Base-by-base conservation (phyloP, 2,329 filamentous ascomycete species). In the Colletotrichum acutatum region DNA sequence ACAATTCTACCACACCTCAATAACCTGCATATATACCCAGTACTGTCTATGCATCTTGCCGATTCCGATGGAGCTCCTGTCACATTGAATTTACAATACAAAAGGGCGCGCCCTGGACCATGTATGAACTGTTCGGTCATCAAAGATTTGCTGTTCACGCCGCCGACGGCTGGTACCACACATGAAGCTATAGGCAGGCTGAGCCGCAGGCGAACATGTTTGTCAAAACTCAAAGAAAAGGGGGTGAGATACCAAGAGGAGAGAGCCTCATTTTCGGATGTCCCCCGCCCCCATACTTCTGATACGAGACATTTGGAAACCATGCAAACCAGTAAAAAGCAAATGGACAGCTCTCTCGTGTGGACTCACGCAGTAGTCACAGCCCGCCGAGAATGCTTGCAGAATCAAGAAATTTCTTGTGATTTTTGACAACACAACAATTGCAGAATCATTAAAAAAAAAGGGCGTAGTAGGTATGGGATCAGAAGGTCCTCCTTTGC, bases 381-480 rank as follows among this genome's bases (percentile, higher is more conserved):
- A 64, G 49, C 19, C 9, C 8, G 34, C 61, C 30, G 49, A 54
- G 37, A 30, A 37, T 54, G 9, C 22, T 37, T 9, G 22, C 16
- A 28, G 61, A 24, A 26, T 6, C 28, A 14, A 7, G n/a, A 8
- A 3, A 11, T 7, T n/a, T 19, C 57, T 57, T 37, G 14, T 58
- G 28, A 57, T 65, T 52, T 65, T 37, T 49, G 24, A 24, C 7
- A n/a, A 49, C 24, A 49, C 32, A 64, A 22, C 53, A 64, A 59
- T 52, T 32, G 28, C 26, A 16, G 4, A 57, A 60, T n/a, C 63
- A 26, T 57, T 42, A 57, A 54, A 69, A 64, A 9, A 28, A 57
- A 9, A 28, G 46, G 53, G n/a, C 26, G 28, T 28, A 46, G 34
- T 61, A 69, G 59, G 66, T 69, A 64, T 64, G 66, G n/a, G n/a